Evolutionary conservation across 129 eudicot genomes (phyloP).

Genomic region (Apium graveolens): DNA sequence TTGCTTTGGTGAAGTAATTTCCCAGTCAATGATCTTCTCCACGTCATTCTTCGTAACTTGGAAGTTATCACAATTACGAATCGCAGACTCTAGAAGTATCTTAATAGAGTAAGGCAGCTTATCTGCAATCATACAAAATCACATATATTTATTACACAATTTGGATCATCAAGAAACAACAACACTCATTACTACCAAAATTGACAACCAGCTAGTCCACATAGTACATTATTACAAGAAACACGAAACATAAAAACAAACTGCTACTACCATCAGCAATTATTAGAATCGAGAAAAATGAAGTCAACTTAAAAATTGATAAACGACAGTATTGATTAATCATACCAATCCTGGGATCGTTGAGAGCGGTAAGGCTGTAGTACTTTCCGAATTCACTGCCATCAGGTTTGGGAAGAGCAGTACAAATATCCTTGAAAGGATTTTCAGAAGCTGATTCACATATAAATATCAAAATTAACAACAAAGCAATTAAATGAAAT

Average conservation of each 20-base stretch:
- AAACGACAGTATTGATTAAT: not conserved
- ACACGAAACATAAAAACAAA: not conserved
- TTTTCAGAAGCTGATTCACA: constrained; percentile 65
- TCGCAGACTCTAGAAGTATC: constrained; percentile 92
- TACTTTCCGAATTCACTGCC: constrained; percentile 97
- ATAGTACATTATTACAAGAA: not conserved
- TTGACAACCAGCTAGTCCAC: not conserved
- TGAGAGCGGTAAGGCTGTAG: constrained; percentile 93
- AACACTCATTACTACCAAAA: not conserved
- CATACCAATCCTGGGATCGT: constrained; percentile 95
- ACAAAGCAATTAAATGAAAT: not conserved
- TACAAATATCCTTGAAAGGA: constrained; percentile 79
- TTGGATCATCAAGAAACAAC: not conserved
- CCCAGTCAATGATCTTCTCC: constrained; percentile 99
- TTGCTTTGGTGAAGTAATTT: constrained; percentile 83
- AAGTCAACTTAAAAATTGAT: not conserved
- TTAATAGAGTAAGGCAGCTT: constrained; percentile 87
- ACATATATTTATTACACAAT: not conserved
- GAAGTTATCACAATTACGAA: constrained; percentile 91
- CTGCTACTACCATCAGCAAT: not conserved
- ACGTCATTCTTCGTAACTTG: constrained; percentile 91
- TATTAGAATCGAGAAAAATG: not conserved
- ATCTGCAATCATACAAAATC: constrained; percentile 38
- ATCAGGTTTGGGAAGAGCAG: constrained; percentile 84
- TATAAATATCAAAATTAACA: constrained; percentile 3